Base-by-base conservation (phyloP, 2,329 filamentous ascomycete species). In the Rachicladosporium sp. region DNA sequence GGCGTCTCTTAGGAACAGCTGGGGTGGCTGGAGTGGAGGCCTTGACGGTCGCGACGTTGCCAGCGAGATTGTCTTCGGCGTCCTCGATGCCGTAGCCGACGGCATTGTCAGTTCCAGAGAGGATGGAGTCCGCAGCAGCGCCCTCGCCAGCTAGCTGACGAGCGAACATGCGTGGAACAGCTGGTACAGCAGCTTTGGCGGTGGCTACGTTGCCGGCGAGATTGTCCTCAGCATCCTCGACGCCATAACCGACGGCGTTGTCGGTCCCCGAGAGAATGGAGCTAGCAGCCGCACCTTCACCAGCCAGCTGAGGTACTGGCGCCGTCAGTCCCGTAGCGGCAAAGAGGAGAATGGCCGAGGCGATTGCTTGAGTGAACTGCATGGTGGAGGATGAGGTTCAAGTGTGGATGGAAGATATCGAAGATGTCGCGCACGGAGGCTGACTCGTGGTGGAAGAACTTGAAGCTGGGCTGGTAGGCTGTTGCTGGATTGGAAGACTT, bases 141-240 rank as follows among this genome's bases (percentile, higher is more conserved):
- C 50, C 50, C 15, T 50, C 49, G 10, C 49, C 48, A 15, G 48
- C 48, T 8, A 51, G 46, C 36, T 51, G 48, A 31, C 49, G 46
- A n/a, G 43, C 39, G 15, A 36, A 8, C 9, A 15, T 19, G 29
- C 30, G 37, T 9, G 38, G 38, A 31, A 23, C 29, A 12, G 38
- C 38, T 12, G 43, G 43, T 2, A 39, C 31, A 8, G 41, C 41
- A 10, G 15, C 19, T 30, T 41, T 38, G 21, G 34, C 33, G 5
- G 21, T 35, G 11, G 19, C 37, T 27, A 47, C 42, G 2, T 31
- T 41, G 29, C 13, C 29, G 10, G 45, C 47, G 5, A 38, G 37
- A 31, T 48, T 46, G 36, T 45, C 40, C 31, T 46, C 43, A 10
- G 45, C 46, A 33, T 50, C 44, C 12, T 51, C 46, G 10, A 46